Conservation (phyloP, 2,329 filamentous ascomycete genomes). For the Fusarium nodosum region DNA sequence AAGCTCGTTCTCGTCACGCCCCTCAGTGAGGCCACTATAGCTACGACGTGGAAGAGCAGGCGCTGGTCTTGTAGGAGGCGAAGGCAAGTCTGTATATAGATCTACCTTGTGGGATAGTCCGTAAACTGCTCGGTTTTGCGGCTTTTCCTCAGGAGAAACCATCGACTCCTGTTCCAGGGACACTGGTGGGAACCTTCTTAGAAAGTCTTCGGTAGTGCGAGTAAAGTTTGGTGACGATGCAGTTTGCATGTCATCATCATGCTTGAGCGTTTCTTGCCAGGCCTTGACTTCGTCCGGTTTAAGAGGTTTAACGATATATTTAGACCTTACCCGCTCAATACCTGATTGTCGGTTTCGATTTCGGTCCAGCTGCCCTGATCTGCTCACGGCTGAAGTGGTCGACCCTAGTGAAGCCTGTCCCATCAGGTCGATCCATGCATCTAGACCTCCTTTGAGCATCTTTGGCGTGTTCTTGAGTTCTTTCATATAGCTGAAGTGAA, state of each 20-base stretch:
- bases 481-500: slow-evolving; percentile 85
- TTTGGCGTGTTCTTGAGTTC: slow-evolving; percentile 80
- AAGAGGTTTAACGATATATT: slow-evolving; percentile 73
- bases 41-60: slow-evolving; percentile 77
- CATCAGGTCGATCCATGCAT: slow-evolving; percentile 88
- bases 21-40: slow-evolving; percentile 79
- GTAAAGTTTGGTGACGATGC: slow-evolving; percentile 69
- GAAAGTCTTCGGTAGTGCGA: slow-evolving; percentile 84
- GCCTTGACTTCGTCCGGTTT: slow-evolving; percentile 83
- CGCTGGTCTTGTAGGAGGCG: slow-evolving; percentile 75
- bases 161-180: slow-evolving; percentile 73
- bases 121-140: slow-evolving; percentile 48
- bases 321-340: slow-evolving; percentile 57
- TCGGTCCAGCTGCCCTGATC: slow-evolving; percentile 21
- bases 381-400: slow-evolving; percentile 54
- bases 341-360: slow-evolving; percentile 53
- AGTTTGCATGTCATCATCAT: slow-evolving; percentile 70
- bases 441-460: slow-evolving; percentile 83
- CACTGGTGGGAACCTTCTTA: slow-evolving; percentile 83
- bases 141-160: slow-evolving; percentile 57
- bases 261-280: slow-evolving; percentile 82
- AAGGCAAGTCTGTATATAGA: slow-evolving; percentile 63
- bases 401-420: slow-evolving; percentile 73
- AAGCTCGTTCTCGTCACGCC: slow-evolving; percentile 54
- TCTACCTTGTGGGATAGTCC: slow-evolving; percentile 54